Percentiles rank a stretch among this genome's conserved stretches.
These are phyloP conservation scores for Yamadazyma atlantica DNA, from an alignment of 1,139 yeast genomes.

Conservation along the genomic window DNA sequence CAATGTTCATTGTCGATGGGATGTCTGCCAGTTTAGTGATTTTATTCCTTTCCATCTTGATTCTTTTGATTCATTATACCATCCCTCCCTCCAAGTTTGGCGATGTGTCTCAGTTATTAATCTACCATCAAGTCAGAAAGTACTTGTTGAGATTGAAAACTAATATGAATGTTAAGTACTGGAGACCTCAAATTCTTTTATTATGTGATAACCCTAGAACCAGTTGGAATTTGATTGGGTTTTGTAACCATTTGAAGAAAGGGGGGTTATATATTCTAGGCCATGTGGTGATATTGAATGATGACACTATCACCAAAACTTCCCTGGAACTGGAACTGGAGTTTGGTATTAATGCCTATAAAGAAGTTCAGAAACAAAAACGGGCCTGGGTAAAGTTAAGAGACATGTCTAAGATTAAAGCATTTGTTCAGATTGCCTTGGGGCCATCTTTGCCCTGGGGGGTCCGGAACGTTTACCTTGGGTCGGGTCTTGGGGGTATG, in stretches of 20 bases:
- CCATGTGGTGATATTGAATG: constrained; percentile 75
- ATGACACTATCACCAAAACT: constrained; percentile 23
- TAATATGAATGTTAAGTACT: constrained; percentile 87
- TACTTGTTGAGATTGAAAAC: constrained; percentile 77
- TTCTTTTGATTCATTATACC: constrained; percentile 77
- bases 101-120: constrained; percentile 90
- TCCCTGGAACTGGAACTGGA: constrained; percentile 19
- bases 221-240: constrained; percentile 88
- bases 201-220: constrained; percentile 89
- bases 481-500: constrained; percentile 97
- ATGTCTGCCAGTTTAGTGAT: constrained; percentile 78
- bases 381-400: constrained; percentile 83
- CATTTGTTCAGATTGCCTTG: constrained; percentile 88
- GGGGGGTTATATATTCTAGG: constrained; percentile 93
- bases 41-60: constrained; percentile 60
- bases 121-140: constrained; percentile 94
- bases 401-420: constrained; percentile 76
- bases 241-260: constrained; percentile 90
- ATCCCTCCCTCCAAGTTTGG: constrained; percentile 98
- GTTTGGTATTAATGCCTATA: constrained; percentile 40
- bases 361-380: constrained; percentile 69
- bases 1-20: constrained; percentile 96
- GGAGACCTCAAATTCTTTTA: constrained; percentile 93
- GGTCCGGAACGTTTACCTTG: constrained; percentile 85
- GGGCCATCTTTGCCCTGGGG: constrained; percentile 95